Base-by-base conservation (phyloP, 2,329 filamentous ascomycete species). In the Graphiopsis chlorocephala region DNA sequence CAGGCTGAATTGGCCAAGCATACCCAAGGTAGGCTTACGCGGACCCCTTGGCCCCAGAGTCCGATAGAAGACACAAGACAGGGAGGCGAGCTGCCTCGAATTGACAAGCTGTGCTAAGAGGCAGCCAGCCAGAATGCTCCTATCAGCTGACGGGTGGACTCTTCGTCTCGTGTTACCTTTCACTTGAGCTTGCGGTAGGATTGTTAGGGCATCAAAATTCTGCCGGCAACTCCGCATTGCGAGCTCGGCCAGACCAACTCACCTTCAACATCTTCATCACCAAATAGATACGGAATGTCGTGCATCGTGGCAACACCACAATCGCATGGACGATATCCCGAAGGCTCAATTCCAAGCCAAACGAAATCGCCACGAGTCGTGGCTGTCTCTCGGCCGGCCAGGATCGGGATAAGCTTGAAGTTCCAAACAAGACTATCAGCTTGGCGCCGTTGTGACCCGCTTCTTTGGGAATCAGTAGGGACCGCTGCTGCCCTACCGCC, bases 341-440 rank as follows among this genome's bases (percentile, higher is more conserved):
- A 55, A 45, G 48, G 29, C 48, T 45, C 48, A 10, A 53, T 26
- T 50, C 59, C 48, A 55, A 62, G 60, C 60, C 29, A 53, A 45
- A 55, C 20, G 17, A 28, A 26, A 61, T 50, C 58, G 58, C 42
- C 58, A 42, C 50, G 60, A 53, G 33, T 42, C 60, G 48, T 53
- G 58, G 45, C 58, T 61, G 14, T 45, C 31, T 38, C 60, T 62
- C 33, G 60, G 60, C 60, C 33, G 60, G 60, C 60, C 60, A 55
- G 48, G 59, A 47, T 61, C 59, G 59, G 60, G 60, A 62, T 62
- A 62, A 62, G 60, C 59, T 61, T 61, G 47, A 55, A 55, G 33
- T 42, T 52, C 60, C 35, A 62, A 55, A 52, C 60, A 38, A 42
- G 48, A 53, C 60, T 62, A 62, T 62, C 48, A 28, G 25, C 60